Conservation (phyloP, 129 eudicot species). For the Mikania micrantha region DNA sequence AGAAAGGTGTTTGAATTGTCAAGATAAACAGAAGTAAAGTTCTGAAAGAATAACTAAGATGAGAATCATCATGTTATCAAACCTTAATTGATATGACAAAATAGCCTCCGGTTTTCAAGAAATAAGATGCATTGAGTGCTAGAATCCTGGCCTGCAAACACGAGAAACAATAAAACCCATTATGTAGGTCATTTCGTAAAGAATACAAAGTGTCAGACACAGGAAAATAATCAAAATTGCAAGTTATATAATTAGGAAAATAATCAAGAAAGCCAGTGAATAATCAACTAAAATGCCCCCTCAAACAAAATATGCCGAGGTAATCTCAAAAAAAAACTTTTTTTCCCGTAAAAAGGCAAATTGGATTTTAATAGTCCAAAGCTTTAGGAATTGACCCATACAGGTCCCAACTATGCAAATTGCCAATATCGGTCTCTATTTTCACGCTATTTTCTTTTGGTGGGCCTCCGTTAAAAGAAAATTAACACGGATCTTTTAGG, state of each 20-base stretch:
- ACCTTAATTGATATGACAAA: constrained; percentile 89
- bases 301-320: too few species aligned
- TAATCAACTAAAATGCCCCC: too few species aligned
- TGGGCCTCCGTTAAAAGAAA: too few species aligned
- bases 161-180: neutral
- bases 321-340: too few species aligned
- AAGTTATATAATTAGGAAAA: neutral
- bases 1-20: neutral
- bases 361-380: too few species aligned
- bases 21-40: too few species aligned
- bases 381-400: too few species aligned
- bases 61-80: neutral
- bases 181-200: neutral
- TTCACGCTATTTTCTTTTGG: too few species aligned
- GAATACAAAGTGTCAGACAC: neutral
- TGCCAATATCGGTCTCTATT: too few species aligned
- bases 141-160: constrained; percentile 74
- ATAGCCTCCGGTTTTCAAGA: constrained; percentile 86
- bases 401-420: too few species aligned
- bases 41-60: neutral
- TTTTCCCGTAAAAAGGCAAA: too few species aligned
- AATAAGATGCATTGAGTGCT: constrained; percentile 79
- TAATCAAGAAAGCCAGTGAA: neutral
- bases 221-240: neutral
- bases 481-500: too few species aligned